A percentile compares a stretch with the other conserved stretches of the same genome.
Conservation (phyloP, 2,329 filamentous ascomycete species). For the Trichoderma sp. region DNA sequence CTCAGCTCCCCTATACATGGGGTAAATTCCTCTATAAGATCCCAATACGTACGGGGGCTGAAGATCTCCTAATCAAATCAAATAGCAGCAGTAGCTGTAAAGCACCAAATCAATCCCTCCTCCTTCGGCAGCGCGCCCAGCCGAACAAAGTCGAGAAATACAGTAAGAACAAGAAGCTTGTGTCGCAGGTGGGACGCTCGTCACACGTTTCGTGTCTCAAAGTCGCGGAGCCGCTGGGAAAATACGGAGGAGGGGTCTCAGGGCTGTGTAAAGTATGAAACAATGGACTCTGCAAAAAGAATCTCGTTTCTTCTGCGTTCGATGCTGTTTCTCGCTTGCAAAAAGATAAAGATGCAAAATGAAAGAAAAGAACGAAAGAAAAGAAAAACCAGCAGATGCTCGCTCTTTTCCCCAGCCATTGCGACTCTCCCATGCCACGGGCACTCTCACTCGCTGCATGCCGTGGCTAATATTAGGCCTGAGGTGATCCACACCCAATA, state of each 20-base stretch:
- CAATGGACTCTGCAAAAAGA: neutral
- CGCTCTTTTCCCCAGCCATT: neutral
- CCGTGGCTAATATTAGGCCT: neutral
- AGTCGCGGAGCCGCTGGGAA: slow-evolving; percentile 5
- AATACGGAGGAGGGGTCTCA: slow-evolving; percentile 11
- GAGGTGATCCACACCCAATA: neutral
- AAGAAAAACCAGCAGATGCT: neutral
- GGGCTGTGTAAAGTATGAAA: neutral
- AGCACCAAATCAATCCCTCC: neutral
- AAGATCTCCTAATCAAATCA: neutral
- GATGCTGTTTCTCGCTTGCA: neutral
- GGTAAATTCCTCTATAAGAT: neutral
- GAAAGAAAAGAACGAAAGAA: neutral
- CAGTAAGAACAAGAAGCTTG: neutral
- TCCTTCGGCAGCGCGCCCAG: neutral
- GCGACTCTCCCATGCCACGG: neutral
- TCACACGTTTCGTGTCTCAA: slow-evolving; percentile 29
- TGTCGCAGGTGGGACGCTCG: slow-evolving; percentile 28
- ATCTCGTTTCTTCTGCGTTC: neutral
- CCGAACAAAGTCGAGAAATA: neutral
- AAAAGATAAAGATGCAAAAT: neutral
- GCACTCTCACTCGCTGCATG: neutral
- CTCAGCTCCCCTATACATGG: slow-evolving; percentile 1
- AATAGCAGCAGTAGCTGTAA: neutral
- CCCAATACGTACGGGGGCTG: slow-evolving; percentile 10